A percentile compares a stretch with the other conserved stretches of the same genome.
phyloP scores from a whole-genome alignment of 768 basidiomycete genomes.

The Naganishia vishniacii region DNA sequence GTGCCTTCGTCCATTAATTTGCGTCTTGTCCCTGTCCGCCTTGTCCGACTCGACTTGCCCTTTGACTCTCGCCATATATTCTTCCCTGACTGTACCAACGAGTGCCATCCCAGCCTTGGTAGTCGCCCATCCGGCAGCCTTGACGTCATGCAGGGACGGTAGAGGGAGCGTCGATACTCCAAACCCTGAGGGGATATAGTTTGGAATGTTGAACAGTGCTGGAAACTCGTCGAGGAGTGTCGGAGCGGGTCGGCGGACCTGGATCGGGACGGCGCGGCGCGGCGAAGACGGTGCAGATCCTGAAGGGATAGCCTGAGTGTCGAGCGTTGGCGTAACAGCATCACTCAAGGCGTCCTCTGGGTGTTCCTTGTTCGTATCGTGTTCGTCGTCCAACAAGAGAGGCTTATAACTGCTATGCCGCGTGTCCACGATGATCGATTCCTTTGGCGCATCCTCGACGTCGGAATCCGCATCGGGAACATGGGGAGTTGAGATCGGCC shows the following conservation, averaged over 20 bases:
- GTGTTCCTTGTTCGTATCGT: not conserved
- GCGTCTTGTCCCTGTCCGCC: not conserved
- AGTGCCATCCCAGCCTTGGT: conserved; percentile 11
- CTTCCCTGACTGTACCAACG: conserved; percentile 10
- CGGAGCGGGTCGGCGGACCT: conserved; percentile 9
- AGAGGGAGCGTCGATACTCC: not conserved
- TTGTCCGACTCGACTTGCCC: not conserved
- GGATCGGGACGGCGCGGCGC: not conserved
- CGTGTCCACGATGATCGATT: conserved; percentile 3
- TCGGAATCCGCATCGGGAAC: not conserved
- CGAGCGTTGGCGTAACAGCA: not conserved
- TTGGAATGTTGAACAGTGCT: conserved; percentile 12
- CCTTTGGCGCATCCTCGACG: conserved; percentile 1
- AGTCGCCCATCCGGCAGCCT: conserved; percentile 7
- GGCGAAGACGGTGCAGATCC: not conserved
- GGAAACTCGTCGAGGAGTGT: conserved; percentile 11
- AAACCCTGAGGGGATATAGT: conserved; percentile 4
- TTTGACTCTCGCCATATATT: conserved; percentile 6
- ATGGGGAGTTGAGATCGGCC: not conserved
- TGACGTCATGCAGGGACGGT: conserved; percentile 12
- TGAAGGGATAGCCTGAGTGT: not conserved
- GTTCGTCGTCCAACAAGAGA: too few species aligned
- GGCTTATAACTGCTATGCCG: not conserved
- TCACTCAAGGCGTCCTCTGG: not conserved
- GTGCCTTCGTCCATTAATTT: not conserved